Percentiles rank a stretch among this genome's conserved stretches.
Evolutionary conservation across 2,329 filamentous ascomycete species (phyloP).

Genomic region (Diaporthe citrichinensis): DNA sequence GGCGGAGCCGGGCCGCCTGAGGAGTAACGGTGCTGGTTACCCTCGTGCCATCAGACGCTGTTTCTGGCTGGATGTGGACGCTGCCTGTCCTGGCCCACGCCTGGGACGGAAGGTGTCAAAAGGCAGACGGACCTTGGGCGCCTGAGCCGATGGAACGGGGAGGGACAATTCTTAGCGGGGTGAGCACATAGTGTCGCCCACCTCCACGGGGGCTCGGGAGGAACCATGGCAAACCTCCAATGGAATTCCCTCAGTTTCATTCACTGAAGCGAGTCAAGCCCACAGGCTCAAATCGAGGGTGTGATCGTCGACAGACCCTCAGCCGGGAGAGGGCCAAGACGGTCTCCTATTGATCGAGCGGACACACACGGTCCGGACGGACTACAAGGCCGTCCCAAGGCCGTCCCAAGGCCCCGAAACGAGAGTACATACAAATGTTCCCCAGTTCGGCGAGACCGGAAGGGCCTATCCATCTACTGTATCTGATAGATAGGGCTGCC

Average conservation of each 20-base stretch:
- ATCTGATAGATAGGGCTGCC: constrained; percentile 6
- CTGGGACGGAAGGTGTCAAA: background rate
- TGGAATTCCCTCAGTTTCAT: background rate
- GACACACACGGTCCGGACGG: constrained; percentile 28
- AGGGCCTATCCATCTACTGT: background rate
- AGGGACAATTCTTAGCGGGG: background rate
- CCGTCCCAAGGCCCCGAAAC: background rate
- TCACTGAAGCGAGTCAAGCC: background rate
- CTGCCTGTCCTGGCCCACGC: background rate
- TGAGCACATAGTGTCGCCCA: background rate
- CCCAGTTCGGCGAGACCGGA: constrained; percentile 30
- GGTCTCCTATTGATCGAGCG: constrained; percentile 10
- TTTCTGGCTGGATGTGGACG: background rate
- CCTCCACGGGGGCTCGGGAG: too few species aligned
- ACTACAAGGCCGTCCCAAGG: background rate
- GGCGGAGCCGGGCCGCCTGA: background rate
- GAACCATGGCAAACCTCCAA: background rate
- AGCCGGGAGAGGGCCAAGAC: background rate
- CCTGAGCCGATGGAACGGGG: background rate
- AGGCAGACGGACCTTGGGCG: background rate
- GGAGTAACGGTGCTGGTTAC: background rate
- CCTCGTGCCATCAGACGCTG: background rate
- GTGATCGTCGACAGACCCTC: constrained; percentile 1
- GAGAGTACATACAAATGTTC: background rate
- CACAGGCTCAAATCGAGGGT: constrained; percentile 1